Conservation (phyloP, 768 basidiomycete species). For the Naganishia friedmannii region DNA sequence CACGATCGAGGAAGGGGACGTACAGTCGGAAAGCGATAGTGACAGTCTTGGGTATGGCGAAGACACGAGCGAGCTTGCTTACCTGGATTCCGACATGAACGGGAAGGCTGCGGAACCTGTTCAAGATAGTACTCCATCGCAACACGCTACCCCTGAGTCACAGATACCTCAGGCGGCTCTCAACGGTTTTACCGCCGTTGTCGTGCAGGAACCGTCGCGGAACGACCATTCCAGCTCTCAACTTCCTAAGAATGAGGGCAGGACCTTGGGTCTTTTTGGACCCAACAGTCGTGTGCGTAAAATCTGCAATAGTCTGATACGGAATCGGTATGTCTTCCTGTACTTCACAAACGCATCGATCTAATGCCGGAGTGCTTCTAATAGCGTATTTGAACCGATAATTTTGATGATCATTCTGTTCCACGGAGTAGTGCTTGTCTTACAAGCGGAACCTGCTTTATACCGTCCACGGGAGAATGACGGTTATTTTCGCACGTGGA, state of each 20-base stretch:
- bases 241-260: neutral
- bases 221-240: neutral
- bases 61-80: neutral
- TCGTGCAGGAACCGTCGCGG: neutral
- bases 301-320: neutral
- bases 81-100: neutral
- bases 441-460: slow-evolving; percentile 68
- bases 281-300: neutral
- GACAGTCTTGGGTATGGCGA: neutral
- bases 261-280: slow-evolving; percentile 7
- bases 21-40: slow-evolving; percentile 15
- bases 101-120: neutral
- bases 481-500: slow-evolving; percentile 86
- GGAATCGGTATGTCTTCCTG: neutral
- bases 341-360: neutral
- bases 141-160: neutral
- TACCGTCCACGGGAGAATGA: slow-evolving; percentile 38
- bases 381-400: slow-evolving; percentile 78
- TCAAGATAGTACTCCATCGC: neutral
- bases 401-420: slow-evolving; percentile 79
- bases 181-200: neutral
- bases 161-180: neutral
- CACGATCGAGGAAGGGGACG: slow-evolving; percentile 1
- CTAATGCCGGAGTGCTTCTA: slow-evolving; percentile 3
- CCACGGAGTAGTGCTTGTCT: slow-evolving; percentile 75